Evolutionary conservation across 768 basidiomycete species (phyloP), one percentile per base, ranked within the genome.

Genomic region (Pulveroboletus sp.): DNA sequence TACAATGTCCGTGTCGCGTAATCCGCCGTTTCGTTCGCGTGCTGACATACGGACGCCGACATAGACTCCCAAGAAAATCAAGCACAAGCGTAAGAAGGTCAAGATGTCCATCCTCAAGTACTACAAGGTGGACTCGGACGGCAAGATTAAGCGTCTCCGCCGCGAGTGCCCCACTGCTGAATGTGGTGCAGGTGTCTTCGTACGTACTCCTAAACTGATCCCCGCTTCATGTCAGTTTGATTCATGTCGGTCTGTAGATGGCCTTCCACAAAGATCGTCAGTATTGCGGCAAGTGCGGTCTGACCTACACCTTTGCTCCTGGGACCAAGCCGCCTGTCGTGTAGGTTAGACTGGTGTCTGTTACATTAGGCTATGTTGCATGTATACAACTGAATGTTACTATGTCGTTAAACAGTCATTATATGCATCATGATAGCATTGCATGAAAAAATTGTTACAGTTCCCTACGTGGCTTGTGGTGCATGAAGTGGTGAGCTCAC

Each of bases 71-170:
- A 96, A 95, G 83, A 97, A 97, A 82, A 85, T 96, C 83, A 98
- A 96, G 86, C 94, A 95, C 80, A 96, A 96, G 84, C 86, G 89
- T 73, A 97, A 98, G 83, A 96, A 97, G 81, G 92, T 95, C 80
- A 98, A 97, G 87, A 97, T 99, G 93, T 77, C 93, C 66, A 96
- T 98, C 76, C 80, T 99, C 72, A 98, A 98, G 77, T 99, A 96
- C 82, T 99, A 97, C 81, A 95, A 96, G 78, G 94, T 99, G 62
- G 95, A 97, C 76, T 94, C 93, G 39, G 95, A 98, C 63, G 96
- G 95, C 71, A 97, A 96, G 77, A 94, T 98, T 81, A 96, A 96
- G 82, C 93, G 96, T 69, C 85, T 99, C 54, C 85, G 95, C 67
- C 91, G 96, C 61, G 95, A 98, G 72, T 99, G 96, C 77, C 89